A percentile compares a stretch with the other conserved stretches of the same genome.
Conservation (phyloP, 305 asterid species). For the Fraxinus nigra region DNA sequence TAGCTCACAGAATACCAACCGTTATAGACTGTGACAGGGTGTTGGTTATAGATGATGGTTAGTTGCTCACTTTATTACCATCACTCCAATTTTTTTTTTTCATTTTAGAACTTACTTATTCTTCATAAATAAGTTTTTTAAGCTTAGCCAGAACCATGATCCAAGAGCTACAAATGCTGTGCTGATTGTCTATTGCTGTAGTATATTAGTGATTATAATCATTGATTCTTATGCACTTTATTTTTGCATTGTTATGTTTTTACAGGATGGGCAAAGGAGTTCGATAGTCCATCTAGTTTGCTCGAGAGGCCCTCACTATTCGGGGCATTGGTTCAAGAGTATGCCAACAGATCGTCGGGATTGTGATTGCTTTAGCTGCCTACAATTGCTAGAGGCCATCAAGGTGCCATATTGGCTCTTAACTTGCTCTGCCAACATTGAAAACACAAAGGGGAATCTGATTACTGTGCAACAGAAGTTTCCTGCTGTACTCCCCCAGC, state of each 20-base stretch:
- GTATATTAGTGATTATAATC: neutral
- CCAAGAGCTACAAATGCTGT: neutral
- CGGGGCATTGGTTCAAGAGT: conserved; percentile 60
- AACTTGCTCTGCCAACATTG: neutral
- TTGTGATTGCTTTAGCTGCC: conserved; percentile 23
- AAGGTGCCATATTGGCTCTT: neutral
- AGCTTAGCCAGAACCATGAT: neutral
- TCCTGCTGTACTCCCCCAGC: neutral
- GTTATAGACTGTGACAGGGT: conserved; percentile 58
- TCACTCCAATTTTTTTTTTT: neutral
- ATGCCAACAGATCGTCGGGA: conserved; percentile 50
- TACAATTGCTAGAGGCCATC: neutral
- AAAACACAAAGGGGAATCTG: neutral
- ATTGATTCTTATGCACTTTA: neutral
- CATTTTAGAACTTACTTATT: neutral
- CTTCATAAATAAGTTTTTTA: neutral
- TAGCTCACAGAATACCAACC: conserved; percentile 63
- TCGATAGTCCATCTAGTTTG: conserved; percentile 44
- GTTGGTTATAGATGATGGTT: conserved; percentile 49
- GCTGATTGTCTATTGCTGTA: neutral
- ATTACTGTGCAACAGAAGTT: neutral
- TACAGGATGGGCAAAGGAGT: conserved; percentile 53
- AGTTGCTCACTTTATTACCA: conserved; percentile 12
- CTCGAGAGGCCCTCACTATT: conserved; percentile 47
- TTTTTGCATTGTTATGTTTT: neutral